These are phyloP conservation scores for Penicillium atrosanguineum DNA, from an alignment of 495 filamentous ascomycete genomes.

Conservation along the genomic window DNA sequence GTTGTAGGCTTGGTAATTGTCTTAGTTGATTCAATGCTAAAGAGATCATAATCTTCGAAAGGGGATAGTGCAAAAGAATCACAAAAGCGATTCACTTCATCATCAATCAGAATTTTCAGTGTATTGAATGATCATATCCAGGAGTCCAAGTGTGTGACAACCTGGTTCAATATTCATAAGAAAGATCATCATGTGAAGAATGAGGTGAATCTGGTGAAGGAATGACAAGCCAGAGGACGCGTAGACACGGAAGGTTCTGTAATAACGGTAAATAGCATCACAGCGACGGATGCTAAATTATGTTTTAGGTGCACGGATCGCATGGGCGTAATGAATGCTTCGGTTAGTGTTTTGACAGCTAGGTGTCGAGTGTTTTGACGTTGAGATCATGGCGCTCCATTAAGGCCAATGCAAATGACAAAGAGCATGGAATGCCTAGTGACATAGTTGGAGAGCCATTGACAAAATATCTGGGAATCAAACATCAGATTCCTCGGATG, in stretches of 20 bases:
- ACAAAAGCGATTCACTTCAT: slow-evolving; percentile 14
- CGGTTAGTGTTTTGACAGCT: background rate
- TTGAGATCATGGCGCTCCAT: background rate
- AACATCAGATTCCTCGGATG: slow-evolving; percentile 2
- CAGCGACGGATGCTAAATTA: background rate
- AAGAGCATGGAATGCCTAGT: background rate
- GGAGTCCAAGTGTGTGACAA: slow-evolving; percentile 29
- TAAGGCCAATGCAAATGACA: background rate
- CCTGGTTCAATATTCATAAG: slow-evolving; percentile 38
- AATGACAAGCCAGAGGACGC: background rate
- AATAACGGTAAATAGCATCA: background rate
- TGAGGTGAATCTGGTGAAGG: slow-evolving; percentile 3
- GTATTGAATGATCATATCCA: slow-evolving; percentile 45
- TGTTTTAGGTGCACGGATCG: background rate
- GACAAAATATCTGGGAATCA: background rate
- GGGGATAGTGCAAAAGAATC: background rate
- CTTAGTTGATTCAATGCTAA: background rate
- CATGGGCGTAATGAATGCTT: background rate
- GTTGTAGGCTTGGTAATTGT: background rate
- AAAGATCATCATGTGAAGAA: slow-evolving; percentile 39
- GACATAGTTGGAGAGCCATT: background rate
- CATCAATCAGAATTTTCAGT: slow-evolving; percentile 49
- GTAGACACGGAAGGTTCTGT: background rate
- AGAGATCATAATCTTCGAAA: background rate
- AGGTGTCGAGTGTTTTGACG: background rate